phyloP scores from a whole-genome alignment of 805 yeast genomes.

The Grigorovia humatica region DNA sequence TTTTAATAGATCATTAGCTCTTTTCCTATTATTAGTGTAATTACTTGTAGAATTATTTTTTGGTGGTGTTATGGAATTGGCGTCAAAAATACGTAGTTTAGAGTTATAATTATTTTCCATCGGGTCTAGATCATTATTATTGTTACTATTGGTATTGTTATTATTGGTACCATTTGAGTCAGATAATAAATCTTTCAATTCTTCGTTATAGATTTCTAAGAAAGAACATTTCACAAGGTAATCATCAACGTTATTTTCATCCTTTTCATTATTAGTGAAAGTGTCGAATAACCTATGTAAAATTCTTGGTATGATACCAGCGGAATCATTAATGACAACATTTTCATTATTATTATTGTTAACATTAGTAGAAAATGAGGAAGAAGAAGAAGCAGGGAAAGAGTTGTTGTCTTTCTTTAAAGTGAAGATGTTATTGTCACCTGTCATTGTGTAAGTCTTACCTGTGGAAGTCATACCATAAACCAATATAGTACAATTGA shows the following conservation, averaged over 20 bases:
- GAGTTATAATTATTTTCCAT: not conserved
- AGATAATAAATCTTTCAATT: constrained; percentile 55
- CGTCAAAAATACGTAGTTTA: constrained; percentile 43
- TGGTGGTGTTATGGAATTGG: constrained; percentile 8
- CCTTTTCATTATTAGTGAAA: constrained; percentile 17
- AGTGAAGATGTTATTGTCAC: constrained; percentile 36
- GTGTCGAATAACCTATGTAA: constrained; percentile 45
- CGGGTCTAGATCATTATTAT: not conserved
- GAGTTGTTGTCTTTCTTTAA: too few species aligned
- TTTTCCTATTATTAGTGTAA: constrained; percentile 8
- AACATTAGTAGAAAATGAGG: not conserved
- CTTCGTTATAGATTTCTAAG: constrained; percentile 82
- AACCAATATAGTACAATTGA: constrained; percentile 73
- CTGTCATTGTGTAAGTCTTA: constrained; percentile 73
- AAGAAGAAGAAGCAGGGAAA: not conserved
- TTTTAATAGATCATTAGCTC: constrained; percentile 7
- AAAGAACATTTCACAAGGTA: constrained; percentile 67
- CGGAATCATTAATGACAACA: constrained; percentile 34
- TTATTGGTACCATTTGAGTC: constrained; percentile 12
- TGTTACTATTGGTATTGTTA: not conserved
- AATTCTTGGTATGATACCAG: constrained; percentile 60
- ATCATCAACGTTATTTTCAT: constrained; percentile 27
- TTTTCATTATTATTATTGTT: constrained; percentile 6
- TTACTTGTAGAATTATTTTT: constrained; percentile 13
- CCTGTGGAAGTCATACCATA: constrained; percentile 94